Percentiles rank a stretch among this genome's conserved stretches.
Conservation (phyloP, 2,329 filamentous ascomycete species). For the Juglanconis sp. region DNA sequence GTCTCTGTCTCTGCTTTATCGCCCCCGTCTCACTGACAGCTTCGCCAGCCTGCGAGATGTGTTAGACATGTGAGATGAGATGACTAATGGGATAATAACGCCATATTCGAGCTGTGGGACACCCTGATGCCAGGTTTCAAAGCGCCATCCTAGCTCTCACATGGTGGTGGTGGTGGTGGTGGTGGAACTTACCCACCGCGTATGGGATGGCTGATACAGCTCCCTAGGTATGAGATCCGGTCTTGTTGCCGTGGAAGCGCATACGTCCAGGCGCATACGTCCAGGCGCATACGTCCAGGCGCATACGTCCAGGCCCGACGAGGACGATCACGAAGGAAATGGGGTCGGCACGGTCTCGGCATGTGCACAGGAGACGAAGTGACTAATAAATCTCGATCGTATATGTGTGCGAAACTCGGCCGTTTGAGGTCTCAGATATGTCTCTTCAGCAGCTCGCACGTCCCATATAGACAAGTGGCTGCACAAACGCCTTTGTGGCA, state of each 20-base stretch:
- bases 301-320: not conserved
- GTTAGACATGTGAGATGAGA: conserved; percentile 13
- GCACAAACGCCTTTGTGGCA: not conserved
- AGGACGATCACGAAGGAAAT: too few relatives aligned
- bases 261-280: too few relatives aligned
- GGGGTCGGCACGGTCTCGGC: too few relatives aligned
- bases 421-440: conserved; percentile 10
- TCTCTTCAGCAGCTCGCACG: not conserved
- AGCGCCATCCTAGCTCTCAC: too few relatives aligned
- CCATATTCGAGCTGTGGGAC: not conserved
- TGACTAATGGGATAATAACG: not conserved
- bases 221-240: too few relatives aligned
- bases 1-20: conserved; percentile 1
- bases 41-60: conserved; percentile 1
- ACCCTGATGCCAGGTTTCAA: too few relatives aligned
- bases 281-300: too few relatives aligned
- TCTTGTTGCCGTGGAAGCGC: too few relatives aligned
- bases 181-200: too few relatives aligned
- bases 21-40: not conserved
- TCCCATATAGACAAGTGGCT: not conserved
- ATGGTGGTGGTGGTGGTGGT: too few relatives aligned
- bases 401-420: conserved; percentile 4
- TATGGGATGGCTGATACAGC: too few relatives aligned
- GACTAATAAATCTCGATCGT: not conserved
- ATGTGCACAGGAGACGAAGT: not conserved